Evolutionary conservation across 805 yeast genomes (phyloP).

Genomic region (Teunomyces cretensis): DNA sequence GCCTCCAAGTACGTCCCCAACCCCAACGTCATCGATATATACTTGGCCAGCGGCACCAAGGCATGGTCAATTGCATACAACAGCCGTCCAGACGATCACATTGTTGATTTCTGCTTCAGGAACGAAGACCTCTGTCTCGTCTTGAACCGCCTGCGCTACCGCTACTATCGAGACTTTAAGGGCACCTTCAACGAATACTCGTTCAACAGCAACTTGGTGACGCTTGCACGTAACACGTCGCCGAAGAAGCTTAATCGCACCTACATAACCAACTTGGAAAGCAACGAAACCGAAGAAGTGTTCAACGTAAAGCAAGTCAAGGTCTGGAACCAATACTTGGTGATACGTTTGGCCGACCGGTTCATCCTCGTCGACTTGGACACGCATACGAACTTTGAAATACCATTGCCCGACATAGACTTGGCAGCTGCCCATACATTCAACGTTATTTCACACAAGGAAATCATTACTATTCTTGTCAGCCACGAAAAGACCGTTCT

Average conservation of each 20-base stretch:
- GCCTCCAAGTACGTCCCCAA: constrained; percentile 35
- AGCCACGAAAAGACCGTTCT: constrained; percentile 29
- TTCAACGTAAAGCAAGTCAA: constrained; percentile 21
- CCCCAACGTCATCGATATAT: constrained; percentile 39
- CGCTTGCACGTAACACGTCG: constrained; percentile 13
- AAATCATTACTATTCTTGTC: constrained; percentile 19
- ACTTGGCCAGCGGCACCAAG: constrained; percentile 34
- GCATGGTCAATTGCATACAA: constrained; percentile 38
- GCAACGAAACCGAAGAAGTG: constrained; percentile 29
- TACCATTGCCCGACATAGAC: constrained; percentile 24
- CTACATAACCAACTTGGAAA: constrained; percentile 34
- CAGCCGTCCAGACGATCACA: constrained; percentile 48
- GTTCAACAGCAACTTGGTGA: constrained; percentile 19
- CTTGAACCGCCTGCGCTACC: constrained; percentile 48
- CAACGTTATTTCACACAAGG: background rate
- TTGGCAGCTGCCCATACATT: background rate
- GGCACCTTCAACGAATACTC: constrained; percentile 61
- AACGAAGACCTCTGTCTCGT: constrained; percentile 59
- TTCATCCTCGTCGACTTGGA: constrained; percentile 37
- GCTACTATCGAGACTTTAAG: constrained; percentile 64
- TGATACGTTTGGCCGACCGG: constrained; percentile 39
- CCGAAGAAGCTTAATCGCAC: constrained; percentile 3
- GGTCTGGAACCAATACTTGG: constrained; percentile 45
- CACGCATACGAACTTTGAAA: constrained; percentile 37
- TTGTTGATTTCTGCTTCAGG: constrained; percentile 51